phyloP scores from a whole-genome alignment of 177 flowering plant species.

The Vitis hybrid region DNA sequence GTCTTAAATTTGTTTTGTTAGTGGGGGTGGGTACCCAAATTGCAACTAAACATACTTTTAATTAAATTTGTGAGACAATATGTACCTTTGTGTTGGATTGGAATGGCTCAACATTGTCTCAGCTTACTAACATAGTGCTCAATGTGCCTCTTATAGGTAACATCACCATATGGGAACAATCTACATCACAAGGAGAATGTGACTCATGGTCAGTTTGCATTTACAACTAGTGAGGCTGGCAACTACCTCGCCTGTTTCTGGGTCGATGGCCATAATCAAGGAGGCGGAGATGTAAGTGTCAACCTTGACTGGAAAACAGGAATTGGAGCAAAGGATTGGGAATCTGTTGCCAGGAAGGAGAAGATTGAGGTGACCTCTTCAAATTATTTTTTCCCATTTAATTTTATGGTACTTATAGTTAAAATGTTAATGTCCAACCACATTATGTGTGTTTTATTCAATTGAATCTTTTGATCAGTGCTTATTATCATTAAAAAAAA shows the following conservation, averaged over 20 bases:
- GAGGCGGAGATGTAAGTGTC: conserved; percentile 48
- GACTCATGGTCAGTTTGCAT: conserved; percentile 83
- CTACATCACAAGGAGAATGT: conserved; percentile 68
- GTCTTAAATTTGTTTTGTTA: no score
- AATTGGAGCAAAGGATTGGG: conserved; percentile 96
- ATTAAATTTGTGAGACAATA: no score
- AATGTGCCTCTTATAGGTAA: conserved; percentile 50
- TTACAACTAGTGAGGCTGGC: conserved; percentile 86
- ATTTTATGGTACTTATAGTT: not conserved
- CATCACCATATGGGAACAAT: conserved; percentile 83
- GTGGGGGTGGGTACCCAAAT: no score
- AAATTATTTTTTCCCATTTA: not conserved
- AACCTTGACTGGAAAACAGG: conserved; percentile 91
- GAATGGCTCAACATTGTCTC: no score
- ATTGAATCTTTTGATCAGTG: no score
- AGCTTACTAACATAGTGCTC: conserved; percentile 5
- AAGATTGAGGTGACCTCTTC: conserved; percentile 64
- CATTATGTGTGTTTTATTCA: not conserved
- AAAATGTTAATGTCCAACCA: not conserved
- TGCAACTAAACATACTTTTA: no score
- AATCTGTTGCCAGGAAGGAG: conserved; percentile 88
- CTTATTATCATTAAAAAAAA: no score
- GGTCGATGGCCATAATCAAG: conserved; percentile 45
- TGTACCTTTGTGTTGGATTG: no score
- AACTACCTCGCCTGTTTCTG: conserved; percentile 89